These are phyloP conservation scores for Leptographium flavum DNA, from an alignment of 2,329 filamentous ascomycete species.

Conservation along the genomic window DNA sequence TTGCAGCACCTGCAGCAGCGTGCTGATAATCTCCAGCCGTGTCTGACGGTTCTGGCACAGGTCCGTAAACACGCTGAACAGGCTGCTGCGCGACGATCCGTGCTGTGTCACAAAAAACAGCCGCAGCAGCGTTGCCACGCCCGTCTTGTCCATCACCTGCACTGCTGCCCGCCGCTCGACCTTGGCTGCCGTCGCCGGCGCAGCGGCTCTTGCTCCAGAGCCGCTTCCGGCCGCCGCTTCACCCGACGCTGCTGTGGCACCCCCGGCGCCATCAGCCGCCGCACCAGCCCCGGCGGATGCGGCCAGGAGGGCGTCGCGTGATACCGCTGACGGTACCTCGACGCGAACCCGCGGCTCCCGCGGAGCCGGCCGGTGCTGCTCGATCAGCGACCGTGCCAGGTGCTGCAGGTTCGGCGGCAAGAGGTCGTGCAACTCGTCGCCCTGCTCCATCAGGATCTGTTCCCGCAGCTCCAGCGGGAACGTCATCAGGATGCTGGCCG, in stretches of 20 bases:
- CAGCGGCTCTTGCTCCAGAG: neutral
- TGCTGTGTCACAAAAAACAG: constrained; percentile 96
- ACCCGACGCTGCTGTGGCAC: neutral
- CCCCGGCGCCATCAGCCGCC: neutral
- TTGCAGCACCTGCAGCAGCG: constrained; percentile 82
- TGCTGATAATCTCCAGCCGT: constrained; percentile 82
- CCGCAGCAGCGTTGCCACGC: constrained; percentile 89
- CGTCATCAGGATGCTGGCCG: constrained; percentile 82
- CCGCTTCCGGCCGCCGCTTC: neutral
- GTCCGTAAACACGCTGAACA: constrained; percentile 79
- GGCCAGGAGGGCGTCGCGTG: too few species aligned
- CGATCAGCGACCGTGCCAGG: constrained; percentile 61
- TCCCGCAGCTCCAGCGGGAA: constrained; percentile 74
- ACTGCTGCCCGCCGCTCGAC: constrained; percentile 64
- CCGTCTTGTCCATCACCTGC: constrained; percentile 93
- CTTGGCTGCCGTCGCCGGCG: neutral
- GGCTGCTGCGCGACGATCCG: constrained; percentile 66
- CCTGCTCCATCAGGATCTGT: constrained; percentile 81
- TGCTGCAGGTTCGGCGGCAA: constrained; percentile 75
- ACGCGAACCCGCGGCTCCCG: constrained; percentile 17
- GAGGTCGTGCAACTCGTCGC: constrained; percentile 71
- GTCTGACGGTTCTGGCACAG: constrained; percentile 96
- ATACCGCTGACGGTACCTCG: too few species aligned
- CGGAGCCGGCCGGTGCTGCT: constrained; percentile 19
- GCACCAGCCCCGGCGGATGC: too few species aligned